Base-by-base conservation (phyloP, 1,139 yeast species). In the Saccharomyces hybrid region DNA sequence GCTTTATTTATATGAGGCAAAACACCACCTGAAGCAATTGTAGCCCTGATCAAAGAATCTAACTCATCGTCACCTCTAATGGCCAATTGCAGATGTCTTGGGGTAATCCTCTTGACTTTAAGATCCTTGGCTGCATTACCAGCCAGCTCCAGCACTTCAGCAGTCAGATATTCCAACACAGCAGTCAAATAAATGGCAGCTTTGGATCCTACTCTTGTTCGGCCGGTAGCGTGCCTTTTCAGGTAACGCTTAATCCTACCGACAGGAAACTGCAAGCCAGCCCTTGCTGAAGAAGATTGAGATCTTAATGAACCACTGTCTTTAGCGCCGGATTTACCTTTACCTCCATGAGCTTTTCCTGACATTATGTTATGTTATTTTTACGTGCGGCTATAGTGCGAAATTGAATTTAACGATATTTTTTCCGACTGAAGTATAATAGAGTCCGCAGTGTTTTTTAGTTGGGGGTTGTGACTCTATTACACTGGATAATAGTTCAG, bases 1-100 rank as follows among this genome's bases (percentile, higher is more conserved):
- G 96, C 97, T 67, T 90, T 89, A 78, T 90, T 91, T 72, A 91
- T 89, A 70, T 91, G 97, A 55, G 99, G 99, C 77, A 93, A 80
- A 56, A 95, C 99, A 84, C 99, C 99, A 77, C 99, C 99, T 68
- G 87, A 91, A 51, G 99, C 98, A 73, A 95, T 95, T 58, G 99
- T 95, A 63, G 98, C 99, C 73, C 88, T 87, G 69, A 95, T 88
- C 73, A 95, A 81, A 65, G 89, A 87, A 77, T 93, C 98, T 73
- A 95, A 83, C 76, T 95, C 99, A 75, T 93, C 99, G 76, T 95
- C 99, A 63, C 98, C 98, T 77, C 99, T 88, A 69, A 93, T 93
- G 61, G 99, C 99, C 73, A 95, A 83, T 76, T 93, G 99, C 75
- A 95, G 80, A 73, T 95, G 99, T 76, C 99, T 88, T 65, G 99